phyloP scores from a whole-genome alignment of 2,329 filamentous ascomycete species.

The Neopestalotiopsis sp. region DNA sequence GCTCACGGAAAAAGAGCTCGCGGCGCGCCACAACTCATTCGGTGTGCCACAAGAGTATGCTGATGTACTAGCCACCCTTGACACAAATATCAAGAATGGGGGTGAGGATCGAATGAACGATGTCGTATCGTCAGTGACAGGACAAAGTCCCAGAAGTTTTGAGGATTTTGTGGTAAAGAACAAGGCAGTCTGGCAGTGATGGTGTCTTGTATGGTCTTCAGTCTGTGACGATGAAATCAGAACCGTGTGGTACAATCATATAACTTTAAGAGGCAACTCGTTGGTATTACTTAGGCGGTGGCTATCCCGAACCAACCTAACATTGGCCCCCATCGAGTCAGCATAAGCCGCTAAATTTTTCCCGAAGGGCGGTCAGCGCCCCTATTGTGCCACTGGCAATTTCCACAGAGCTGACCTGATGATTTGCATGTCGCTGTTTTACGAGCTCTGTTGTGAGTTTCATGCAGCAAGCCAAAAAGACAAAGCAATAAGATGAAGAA shows the following conservation, averaged over 20 bases:
- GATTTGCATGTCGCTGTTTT: background rate
- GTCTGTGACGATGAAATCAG: too few species aligned
- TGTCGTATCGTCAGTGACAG: constrained; percentile 39
- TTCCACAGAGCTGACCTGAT: background rate
- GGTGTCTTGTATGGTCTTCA: background rate
- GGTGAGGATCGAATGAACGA: constrained; percentile 41
- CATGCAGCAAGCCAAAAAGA: background rate
- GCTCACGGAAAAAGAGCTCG: constrained; percentile 34
- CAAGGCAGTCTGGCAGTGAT: constrained; percentile 22
- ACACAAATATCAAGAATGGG: constrained; percentile 38
- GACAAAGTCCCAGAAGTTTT: constrained; percentile 36
- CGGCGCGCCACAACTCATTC: constrained; percentile 24
- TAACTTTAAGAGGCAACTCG: background rate
- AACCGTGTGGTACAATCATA: background rate
- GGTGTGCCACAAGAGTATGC: constrained; percentile 40
- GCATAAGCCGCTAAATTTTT: background rate
- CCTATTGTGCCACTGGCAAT: background rate
- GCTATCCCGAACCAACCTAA: background rate
- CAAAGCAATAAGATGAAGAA: background rate
- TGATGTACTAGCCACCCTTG: constrained; percentile 37
- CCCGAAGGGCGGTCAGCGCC: background rate
- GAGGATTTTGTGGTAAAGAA: constrained; percentile 31
- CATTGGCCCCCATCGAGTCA: background rate
- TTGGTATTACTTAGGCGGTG: background rate
- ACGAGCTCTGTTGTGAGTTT: background rate